phyloP scores from a whole-genome alignment of 176 grass and related monocot species.

The Aegilops longissima region DNA sequence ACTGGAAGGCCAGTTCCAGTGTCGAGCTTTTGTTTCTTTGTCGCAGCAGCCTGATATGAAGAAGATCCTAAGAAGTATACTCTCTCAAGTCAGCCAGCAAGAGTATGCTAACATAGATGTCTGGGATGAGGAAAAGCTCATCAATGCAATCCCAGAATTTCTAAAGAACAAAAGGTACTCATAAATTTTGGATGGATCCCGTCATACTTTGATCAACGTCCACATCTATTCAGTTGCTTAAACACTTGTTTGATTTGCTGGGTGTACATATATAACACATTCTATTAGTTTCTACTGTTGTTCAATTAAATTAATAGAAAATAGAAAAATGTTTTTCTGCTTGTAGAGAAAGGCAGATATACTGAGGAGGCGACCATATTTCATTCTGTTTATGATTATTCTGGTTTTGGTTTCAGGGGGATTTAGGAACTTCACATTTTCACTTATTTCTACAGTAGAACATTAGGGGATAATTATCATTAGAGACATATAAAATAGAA shows the following conservation, averaged over 20 bases:
- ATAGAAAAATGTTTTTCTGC: background rate
- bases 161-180: background rate
- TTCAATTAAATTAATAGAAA: background rate
- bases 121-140: constrained; percentile 2
- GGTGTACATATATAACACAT: background rate
- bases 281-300: background rate
- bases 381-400: background rate
- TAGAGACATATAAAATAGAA: background rate
- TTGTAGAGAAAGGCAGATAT: background rate
- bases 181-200: background rate
- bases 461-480: constrained; percentile 4
- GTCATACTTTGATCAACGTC: background rate
- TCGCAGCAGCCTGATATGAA: constrained; percentile 1
- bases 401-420: background rate
- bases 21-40: constrained; percentile 3
- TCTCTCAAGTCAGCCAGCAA: background rate
- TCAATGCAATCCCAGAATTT: background rate
- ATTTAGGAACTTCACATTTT: background rate
- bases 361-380: background rate
- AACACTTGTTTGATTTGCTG: background rate
- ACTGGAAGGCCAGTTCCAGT: constrained; percentile 1
- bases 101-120: background rate
- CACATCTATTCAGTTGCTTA: background rate
- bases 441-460: background rate
- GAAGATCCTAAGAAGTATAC: constrained; percentile 15